phyloP scores from a whole-genome alignment of 2,329 filamentous ascomycete species.

The Myriosclerotinia curreyana region DNA sequence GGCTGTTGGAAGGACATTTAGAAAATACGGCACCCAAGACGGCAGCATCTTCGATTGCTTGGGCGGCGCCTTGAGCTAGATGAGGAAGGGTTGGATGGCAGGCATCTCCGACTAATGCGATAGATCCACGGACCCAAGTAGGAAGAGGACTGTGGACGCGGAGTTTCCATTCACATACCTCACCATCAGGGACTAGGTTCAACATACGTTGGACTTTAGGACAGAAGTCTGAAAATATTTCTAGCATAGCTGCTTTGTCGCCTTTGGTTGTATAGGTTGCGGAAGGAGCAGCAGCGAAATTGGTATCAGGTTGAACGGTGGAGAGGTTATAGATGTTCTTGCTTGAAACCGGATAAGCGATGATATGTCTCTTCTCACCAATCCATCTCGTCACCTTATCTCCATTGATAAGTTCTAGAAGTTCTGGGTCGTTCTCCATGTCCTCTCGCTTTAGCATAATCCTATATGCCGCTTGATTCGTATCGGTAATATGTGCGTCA shows the following conservation, averaged over 20 bases:
- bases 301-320: constrained; percentile 58
- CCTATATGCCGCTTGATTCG: constrained; percentile 73
- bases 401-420: constrained; percentile 55
- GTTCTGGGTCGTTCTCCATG: constrained; percentile 64
- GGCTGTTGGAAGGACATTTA: constrained; percentile 40
- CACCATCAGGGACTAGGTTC: constrained; percentile 56
- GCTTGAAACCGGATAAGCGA: constrained; percentile 70
- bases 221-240: constrained; percentile 61
- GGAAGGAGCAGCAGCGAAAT: constrained; percentile 56
- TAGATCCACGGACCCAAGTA: constrained; percentile 55
- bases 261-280: constrained; percentile 62
- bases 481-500: constrained; percentile 57
- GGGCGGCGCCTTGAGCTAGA: constrained; percentile 64
- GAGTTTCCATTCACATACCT: constrained; percentile 64
- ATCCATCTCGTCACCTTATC: constrained; percentile 73
- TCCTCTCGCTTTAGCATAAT: constrained; percentile 70
- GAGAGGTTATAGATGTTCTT: constrained; percentile 65
- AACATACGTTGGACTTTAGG: constrained; percentile 57
- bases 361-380: constrained; percentile 70
- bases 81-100: constrained; percentile 68
- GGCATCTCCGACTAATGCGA: constrained; percentile 59
- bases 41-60: constrained; percentile 65
- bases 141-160: constrained; percentile 56
- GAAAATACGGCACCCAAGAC: constrained; percentile 54
- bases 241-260: constrained; percentile 58